Evolutionary conservation across 495 filamentous ascomycete genomes (phyloP).

Genomic region (Annulohypoxylon moriforme): DNA sequence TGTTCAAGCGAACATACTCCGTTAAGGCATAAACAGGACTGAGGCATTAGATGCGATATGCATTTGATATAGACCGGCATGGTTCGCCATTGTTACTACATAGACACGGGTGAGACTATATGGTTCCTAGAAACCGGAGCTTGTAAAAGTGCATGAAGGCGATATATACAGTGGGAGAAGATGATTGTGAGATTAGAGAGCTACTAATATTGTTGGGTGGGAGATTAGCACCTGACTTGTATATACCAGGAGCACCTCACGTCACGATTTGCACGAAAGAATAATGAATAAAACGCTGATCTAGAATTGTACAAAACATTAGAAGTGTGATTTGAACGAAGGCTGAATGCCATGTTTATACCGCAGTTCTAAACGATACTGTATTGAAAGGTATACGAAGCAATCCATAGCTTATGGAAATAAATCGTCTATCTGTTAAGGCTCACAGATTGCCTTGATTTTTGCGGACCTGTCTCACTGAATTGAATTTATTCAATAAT

Average conservation of each 20-base stretch:
- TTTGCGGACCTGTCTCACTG: too few relatives aligned
- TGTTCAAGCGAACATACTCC: constrained; percentile 91
- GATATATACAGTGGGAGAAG: constrained; percentile 39
- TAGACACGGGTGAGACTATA: constrained; percentile 19
- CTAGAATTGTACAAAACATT: background rate
- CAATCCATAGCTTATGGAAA: too few relatives aligned
- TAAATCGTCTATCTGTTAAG: too few relatives aligned
- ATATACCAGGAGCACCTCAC: constrained; percentile 41
- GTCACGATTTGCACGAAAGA: constrained; percentile 30
- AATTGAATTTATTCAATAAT: too few relatives aligned
- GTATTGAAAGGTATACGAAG: too few relatives aligned
- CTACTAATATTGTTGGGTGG: constrained; percentile 41
- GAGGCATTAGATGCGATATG: constrained; percentile 32
- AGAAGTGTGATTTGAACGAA: background rate
- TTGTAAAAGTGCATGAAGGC: constrained; percentile 24
- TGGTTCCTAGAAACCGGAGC: constrained; percentile 22
- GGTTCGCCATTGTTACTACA: constrained; percentile 19
- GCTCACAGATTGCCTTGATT: too few relatives aligned
- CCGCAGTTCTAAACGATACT: background rate
- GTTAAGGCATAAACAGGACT: constrained; percentile 77
- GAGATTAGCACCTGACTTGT: constrained; percentile 38
- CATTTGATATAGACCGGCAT: constrained; percentile 39
- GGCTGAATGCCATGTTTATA: background rate
- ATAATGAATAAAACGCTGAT: constrained; percentile 10
- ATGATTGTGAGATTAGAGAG: constrained; percentile 33